phyloP scores from a whole-genome alignment of 2,329 filamentous ascomycete genomes.

The Arthrobotrys sphaeroides region DNA sequence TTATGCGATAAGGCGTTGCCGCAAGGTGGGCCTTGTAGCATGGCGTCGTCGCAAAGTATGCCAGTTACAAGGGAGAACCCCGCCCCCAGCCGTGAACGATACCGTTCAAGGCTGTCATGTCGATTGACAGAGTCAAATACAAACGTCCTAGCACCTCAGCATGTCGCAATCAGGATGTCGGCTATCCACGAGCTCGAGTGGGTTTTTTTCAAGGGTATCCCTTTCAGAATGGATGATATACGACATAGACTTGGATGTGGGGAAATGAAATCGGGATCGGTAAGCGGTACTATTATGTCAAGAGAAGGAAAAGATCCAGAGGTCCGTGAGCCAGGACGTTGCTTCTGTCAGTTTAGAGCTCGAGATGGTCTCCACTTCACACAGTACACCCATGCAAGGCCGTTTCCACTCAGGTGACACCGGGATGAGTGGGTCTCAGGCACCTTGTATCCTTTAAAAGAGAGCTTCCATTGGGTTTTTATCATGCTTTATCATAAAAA shows the following conservation, averaged over 20 bases:
- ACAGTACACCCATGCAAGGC: conserved; percentile 1
- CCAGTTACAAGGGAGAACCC: conserved; percentile 1
- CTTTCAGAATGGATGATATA: neutral
- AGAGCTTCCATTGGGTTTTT: too few species aligned
- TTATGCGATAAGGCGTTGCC: neutral
- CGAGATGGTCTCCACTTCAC: neutral
- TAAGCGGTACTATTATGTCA: neutral
- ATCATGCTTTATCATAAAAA: too few species aligned
- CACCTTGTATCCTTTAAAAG: neutral
- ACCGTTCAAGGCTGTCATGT: neutral
- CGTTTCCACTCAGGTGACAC: conserved; percentile 31
- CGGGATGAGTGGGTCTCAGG: neutral
- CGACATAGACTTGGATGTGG: neutral
- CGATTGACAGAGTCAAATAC: neutral
- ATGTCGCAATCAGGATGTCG: conserved; percentile 6
- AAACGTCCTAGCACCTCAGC: neutral
- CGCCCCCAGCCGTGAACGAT: neutral
- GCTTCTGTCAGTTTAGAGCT: neutral
- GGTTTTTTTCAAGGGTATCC: neutral
- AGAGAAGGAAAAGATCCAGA: neutral
- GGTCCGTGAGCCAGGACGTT: neutral
- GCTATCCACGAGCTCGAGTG: neutral
- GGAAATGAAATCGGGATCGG: neutral
- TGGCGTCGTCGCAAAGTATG: neutral
- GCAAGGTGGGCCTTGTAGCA: neutral